A percentile compares a stretch with the other conserved stretches of the same genome.
Evolutionary conservation across 495 filamentous ascomycete genomes (phyloP).

Genomic region (Monascus purpureus): DNA sequence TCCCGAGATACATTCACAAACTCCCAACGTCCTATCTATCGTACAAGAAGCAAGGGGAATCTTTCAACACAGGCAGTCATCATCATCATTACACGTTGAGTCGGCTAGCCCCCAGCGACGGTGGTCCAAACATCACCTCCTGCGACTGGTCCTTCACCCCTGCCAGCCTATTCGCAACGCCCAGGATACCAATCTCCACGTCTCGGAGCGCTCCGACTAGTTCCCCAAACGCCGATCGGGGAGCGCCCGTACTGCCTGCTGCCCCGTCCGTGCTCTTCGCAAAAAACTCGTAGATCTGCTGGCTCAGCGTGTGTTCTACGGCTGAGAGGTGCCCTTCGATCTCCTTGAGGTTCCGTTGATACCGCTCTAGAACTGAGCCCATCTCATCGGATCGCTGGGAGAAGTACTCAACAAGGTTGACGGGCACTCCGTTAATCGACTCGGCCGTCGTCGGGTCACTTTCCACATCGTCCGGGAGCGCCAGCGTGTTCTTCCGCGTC

Average conservation of each 20-base stretch:
- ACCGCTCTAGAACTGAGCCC: constrained; percentile 46
- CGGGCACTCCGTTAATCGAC: constrained; percentile 26
- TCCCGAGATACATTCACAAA: too few relatives aligned
- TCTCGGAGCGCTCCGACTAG: constrained; percentile 57
- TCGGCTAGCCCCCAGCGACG: constrained; percentile 16
- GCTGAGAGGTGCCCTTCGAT: constrained; percentile 72
- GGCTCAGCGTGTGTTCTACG: constrained; percentile 54
- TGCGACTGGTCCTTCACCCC: constrained; percentile 55
- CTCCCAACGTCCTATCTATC: too few relatives aligned
- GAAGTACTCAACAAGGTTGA: constrained; percentile 64
- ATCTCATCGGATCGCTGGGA: constrained; percentile 58
- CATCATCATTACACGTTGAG: constrained; percentile 5
- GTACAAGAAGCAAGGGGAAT: too few relatives aligned
- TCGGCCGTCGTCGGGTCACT: constrained; percentile 33
- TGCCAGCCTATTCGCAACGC: constrained; percentile 59
- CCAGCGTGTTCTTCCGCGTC: constrained; percentile 29
- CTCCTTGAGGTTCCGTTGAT: constrained; percentile 57
- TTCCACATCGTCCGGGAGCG: constrained; percentile 44
- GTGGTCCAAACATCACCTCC: constrained; percentile 45
- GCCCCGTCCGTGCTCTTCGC: constrained; percentile 37
- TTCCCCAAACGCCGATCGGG: constrained; percentile 36
- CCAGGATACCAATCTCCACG: constrained; percentile 65
- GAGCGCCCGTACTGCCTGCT: constrained; percentile 22
- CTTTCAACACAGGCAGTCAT: too few relatives aligned
- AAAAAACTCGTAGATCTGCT: constrained; percentile 55